phyloP scores from a whole-genome alignment of 345 rosid genomes.

The Aquilaria sinensis region DNA sequence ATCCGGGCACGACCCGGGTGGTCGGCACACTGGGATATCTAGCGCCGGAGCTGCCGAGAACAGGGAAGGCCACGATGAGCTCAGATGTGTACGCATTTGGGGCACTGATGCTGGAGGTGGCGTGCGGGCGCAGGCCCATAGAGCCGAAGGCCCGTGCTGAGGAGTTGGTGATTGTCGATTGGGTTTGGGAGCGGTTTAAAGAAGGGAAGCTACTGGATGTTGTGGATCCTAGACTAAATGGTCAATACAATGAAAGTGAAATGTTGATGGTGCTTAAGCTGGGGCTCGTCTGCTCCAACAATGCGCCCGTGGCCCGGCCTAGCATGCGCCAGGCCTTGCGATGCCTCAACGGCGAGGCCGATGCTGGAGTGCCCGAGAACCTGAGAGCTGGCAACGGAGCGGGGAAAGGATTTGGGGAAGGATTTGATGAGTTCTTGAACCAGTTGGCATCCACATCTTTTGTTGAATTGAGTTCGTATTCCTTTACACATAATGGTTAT shows the following conservation, averaged over 20 bases:
- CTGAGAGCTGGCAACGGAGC: slow-evolving; percentile 12
- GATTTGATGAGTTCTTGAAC: slow-evolving; percentile 26
- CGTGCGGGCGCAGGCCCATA: slow-evolving; percentile 79
- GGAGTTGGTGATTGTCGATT: slow-evolving; percentile 76
- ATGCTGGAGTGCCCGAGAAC: slow-evolving; percentile 29
- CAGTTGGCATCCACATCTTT: slow-evolving; percentile 33
- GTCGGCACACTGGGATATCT: slow-evolving; percentile 91
- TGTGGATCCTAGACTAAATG: slow-evolving; percentile 41
- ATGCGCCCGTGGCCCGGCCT: slow-evolving; percentile 50
- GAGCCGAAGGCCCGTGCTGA: slow-evolving; percentile 69
- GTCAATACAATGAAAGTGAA: slow-evolving; percentile 40
- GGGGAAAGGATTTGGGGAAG: slow-evolving; percentile 9
- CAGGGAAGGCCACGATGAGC: slow-evolving; percentile 66
- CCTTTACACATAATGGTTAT: slow-evolving; percentile 16
- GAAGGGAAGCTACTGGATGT: slow-evolving; percentile 42
- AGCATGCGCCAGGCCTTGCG: slow-evolving; percentile 61
- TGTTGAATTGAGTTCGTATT: slow-evolving; percentile 21
- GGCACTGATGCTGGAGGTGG: slow-evolving; percentile 73
- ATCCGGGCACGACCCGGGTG: slow-evolving; percentile 76
- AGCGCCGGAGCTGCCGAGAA: slow-evolving; percentile 81
- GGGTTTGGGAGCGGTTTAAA: slow-evolving; percentile 62
- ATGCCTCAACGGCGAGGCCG: slow-evolving; percentile 59
- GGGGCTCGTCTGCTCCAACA: slow-evolving; percentile 73
- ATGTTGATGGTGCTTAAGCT: slow-evolving; percentile 48
- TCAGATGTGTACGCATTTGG: slow-evolving; percentile 94